phyloP scores from a whole-genome alignment of 768 basidiomycete genomes.

The Leucocoprinus leucothites region DNA sequence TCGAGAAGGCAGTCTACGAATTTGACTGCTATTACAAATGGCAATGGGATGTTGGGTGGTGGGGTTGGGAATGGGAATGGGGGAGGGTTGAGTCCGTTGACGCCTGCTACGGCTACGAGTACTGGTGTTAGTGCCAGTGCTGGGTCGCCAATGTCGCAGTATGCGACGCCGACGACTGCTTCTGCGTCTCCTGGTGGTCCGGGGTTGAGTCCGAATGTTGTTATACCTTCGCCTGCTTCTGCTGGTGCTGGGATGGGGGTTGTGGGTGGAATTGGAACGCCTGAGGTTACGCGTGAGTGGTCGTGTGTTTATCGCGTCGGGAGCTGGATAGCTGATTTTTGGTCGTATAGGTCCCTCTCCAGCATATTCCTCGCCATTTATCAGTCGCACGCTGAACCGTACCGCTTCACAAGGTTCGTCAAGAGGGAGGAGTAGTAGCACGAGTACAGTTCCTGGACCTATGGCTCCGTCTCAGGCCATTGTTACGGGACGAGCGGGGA shows the following conservation, averaged over 20 bases:
- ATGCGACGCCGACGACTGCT: constrained; percentile 7
- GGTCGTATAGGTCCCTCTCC: constrained; percentile 42
- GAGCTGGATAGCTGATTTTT: too few relatives aligned
- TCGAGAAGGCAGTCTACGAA: constrained; percentile 1
- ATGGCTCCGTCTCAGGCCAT: too few relatives aligned
- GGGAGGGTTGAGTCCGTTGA: not conserved
- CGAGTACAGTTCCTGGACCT: constrained; percentile 41
- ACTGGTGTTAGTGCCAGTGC: not conserved
- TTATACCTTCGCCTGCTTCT: not conserved
- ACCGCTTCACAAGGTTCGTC: constrained; percentile 65
- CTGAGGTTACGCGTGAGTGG: constrained; percentile 42
- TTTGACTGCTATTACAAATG: not conserved
- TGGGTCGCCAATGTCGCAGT: constrained; percentile 3
- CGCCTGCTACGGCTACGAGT: not conserved
- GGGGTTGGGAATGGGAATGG: too few relatives aligned
- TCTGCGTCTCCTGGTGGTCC: not conserved
- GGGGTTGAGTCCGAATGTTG: not conserved
- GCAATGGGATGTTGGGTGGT: not conserved
- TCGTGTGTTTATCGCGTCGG: too few relatives aligned
- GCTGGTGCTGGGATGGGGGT: constrained; percentile 11
- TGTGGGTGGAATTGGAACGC: constrained; percentile 30
- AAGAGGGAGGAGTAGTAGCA: constrained; percentile 37
- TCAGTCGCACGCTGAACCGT: constrained; percentile 63
- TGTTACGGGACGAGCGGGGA: too few relatives aligned
- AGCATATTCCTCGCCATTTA: constrained; percentile 47